A percentile compares a stretch with the other conserved stretches of the same genome.
phyloP scores from a whole-genome alignment of 768 basidiomycete genomes.

The Mycena maculata region DNA sequence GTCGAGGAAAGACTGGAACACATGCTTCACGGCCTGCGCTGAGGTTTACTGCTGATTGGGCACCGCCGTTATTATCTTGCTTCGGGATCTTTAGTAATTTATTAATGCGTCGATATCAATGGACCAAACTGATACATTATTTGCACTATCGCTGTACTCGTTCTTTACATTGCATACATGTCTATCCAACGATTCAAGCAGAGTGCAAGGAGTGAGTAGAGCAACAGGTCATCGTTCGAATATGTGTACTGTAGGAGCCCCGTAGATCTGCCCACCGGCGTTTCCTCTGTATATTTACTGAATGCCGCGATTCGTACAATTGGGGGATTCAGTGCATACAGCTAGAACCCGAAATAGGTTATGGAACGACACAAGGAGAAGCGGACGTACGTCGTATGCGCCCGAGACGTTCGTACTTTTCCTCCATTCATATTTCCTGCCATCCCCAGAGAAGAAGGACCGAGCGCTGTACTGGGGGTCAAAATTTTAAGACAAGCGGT shows the following conservation, averaged over 20 bases:
- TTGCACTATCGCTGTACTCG: conserved; percentile 18
- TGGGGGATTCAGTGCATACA: conserved; percentile 55
- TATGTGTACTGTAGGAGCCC: conserved; percentile 75
- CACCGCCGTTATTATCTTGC: conserved; percentile 24
- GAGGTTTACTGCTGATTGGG: conserved; percentile 36
- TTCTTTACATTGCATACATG: conserved; percentile 56
- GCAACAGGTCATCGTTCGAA: conserved; percentile 66
- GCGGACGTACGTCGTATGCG: conserved; percentile 73
- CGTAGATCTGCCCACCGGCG: conserved; percentile 72
- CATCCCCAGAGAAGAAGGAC: conserved; percentile 67
- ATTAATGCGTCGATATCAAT: conserved; percentile 21
- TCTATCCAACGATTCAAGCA: conserved; percentile 84
- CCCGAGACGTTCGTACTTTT: conserved; percentile 56
- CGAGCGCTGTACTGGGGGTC: conserved; percentile 59
- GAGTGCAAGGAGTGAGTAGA: conserved; percentile 73
- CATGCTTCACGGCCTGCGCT: conserved; percentile 61
- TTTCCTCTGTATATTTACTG: conserved; percentile 62
- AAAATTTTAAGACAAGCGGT: conserved; percentile 26
- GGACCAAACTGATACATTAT: conserved; percentile 29
- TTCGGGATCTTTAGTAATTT: conserved; percentile 30
- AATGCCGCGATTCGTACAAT: conserved; percentile 68
- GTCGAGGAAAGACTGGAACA: conserved; percentile 82
- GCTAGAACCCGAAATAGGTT: conserved; percentile 43
- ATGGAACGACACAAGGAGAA: conserved; percentile 16
- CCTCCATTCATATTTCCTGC: conserved; percentile 75